phyloP scores from a whole-genome alignment of 345 rosid genomes.

The Chamaenerion angustifolium region DNA sequence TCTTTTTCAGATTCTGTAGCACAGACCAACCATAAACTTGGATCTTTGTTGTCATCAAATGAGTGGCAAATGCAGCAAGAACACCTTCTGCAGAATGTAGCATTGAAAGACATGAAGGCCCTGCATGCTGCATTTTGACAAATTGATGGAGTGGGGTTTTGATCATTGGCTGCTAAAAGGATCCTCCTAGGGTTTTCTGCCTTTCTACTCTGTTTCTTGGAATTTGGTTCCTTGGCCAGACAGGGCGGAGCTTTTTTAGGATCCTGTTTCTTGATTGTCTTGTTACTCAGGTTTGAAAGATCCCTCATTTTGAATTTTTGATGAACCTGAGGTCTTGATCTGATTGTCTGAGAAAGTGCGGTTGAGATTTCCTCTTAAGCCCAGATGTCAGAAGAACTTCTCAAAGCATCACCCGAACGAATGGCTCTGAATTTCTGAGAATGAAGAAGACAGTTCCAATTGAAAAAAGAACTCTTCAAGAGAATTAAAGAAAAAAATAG shows the following conservation, averaged over 20 bases:
- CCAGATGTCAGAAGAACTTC: conserved; percentile 46
- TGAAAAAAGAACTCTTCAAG: conserved; percentile 51
- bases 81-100: conserved; percentile 87
- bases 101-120: conserved; percentile 44
- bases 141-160: conserved; percentile 45
- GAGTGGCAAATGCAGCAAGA: conserved; percentile 89
- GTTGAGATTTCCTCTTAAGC: conserved; percentile 34
- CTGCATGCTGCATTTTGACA: conserved; percentile 61
- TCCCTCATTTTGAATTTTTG: conserved; percentile 58
- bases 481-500: conserved; percentile 13
- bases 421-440: too few species aligned
- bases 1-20: background rate
- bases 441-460: conserved; percentile 6
- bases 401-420: conserved; percentile 40
- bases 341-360: conserved; percentile 33
- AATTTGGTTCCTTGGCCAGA: conserved; percentile 23
- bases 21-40: conserved; percentile 56
- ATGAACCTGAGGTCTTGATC: conserved; percentile 35
- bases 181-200: conserved; percentile 46
- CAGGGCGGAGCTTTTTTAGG: conserved; percentile 25
- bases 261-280: conserved; percentile 55
- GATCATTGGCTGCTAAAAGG: conserved; percentile 24
- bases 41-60: conserved; percentile 86
- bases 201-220: conserved; percentile 55
- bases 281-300: conserved; percentile 25